Evolutionary conservation across 176 grass and related monocot genomes (phyloP), one percentile per base, ranked within the genome.

Genomic region (Pharus latifolius): DNA sequence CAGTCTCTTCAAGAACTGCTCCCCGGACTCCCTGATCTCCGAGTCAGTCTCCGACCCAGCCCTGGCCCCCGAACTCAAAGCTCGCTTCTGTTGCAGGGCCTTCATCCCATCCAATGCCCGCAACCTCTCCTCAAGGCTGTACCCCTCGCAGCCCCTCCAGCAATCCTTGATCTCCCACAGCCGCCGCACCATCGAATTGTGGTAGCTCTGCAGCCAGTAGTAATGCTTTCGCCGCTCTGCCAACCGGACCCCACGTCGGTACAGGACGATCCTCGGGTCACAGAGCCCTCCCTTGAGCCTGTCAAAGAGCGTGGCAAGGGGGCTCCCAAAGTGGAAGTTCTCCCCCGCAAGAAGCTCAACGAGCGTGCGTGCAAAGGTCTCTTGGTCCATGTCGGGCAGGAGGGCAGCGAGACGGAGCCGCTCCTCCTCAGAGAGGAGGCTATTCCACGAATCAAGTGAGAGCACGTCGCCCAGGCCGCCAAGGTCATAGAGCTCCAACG

Each of bases 281-380:
- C 90, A 94, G n/a, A 94, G 72, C 2, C 95, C 95, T 1, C 90
- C 87, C 30, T 82, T 99, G 23, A 94, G 78, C 30, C 44, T 77
- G 45, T 80, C 73, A 12, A 88, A 82, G 3, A 99, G 51, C 5
- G 61, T 28, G 0, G 43, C 13, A 0, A 99, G 82, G 12, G 95
- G 95, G 54, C 64, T 91, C 35, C 82, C 87, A 19, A 99, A 99
- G 87, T 94, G 87, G 48, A 94, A 94, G 26, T 68, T 84, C n/a
- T 86, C 66, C 4, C 90, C 95, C 2, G 44, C 17, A 18, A 99
- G 86, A 10, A 99, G 84, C 76, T 94, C 95, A 0, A 84, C 86
- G 2, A 99, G 85, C 5, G 87, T 94, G 50, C 80, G 58, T 0
- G 69, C 60, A 42, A 91, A 99, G 17, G 87, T 88, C 70, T 99